Evolutionary conservation across 129 eudicot genomes (phyloP), one percentile per base, ranked within the genome.

Genomic region (Centrapalus pauciflorus): DNA sequence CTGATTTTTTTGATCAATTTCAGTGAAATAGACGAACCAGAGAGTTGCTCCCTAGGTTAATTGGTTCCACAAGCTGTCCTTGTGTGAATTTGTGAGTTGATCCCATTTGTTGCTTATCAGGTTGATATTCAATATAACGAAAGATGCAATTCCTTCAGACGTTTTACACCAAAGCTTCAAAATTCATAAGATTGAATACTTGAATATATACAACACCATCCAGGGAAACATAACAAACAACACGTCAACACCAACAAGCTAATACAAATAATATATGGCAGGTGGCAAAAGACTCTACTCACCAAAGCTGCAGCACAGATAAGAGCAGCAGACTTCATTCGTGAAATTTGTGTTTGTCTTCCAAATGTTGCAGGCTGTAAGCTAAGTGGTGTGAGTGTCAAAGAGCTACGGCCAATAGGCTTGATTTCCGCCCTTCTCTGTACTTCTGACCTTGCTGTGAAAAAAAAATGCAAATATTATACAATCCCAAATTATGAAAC

Each of bases 221-320:
- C 11, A 57, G 12, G 19, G 26, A 16, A 32, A 70, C 50, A 70
- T 34, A 48, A 23, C 28, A 19, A 21, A 34, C 55, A 4, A 1
- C 3, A 50, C 0, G 41, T 38, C n/a, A n/a, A n/a, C n/a, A n/a
- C n/a, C n/a, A 50, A 17, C 25, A 63, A 19, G 7, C 25, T 59
- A 41, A 45, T 46, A 38, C 28, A 26, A 29, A 49, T 41, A 48
- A 69, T 16, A 69, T 23, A 38, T 59, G 59, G 43, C 33, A 20
- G 27, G 40, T 52, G 2, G 59, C 7, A 26, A n/a, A 58, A n/a
- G n/a, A 48, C 51, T 55, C 9, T 66, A 69, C 85, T 80, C 71
- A 89, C 96, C 84, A 85, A 55, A 62, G 84, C 90, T 71, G 95
- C 81, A 71, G 81, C 74, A 35, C 96, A 89, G 56, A 77, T 77